phyloP scores from a whole-genome alignment of 164 flowering plant species.

The Macadamia integrifolia region DNA sequence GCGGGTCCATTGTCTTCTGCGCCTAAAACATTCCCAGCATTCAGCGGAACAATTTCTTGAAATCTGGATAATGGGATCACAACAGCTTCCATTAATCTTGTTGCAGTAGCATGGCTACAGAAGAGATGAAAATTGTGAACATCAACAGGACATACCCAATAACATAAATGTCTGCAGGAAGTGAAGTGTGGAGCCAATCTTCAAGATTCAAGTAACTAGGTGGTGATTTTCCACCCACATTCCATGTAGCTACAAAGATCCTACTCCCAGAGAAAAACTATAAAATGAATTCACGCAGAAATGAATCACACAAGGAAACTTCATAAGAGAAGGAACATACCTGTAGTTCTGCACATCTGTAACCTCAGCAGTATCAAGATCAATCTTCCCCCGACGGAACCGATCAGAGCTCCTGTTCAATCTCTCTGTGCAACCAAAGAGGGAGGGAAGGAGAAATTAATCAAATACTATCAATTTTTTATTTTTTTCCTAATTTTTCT shows the following conservation, averaged over 20 bases:
- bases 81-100: conserved; percentile 1
- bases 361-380: conserved; percentile 23
- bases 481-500: background rate
- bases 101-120: background rate
- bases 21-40: conserved; percentile 35
- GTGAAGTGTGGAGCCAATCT: conserved; percentile 35
- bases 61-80: conserved; percentile 18
- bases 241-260: conserved; percentile 38
- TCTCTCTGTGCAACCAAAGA: conserved; percentile 38
- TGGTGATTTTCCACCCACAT: conserved; percentile 39
- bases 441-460: conserved; percentile 1
- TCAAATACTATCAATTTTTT: too few relatives aligned
- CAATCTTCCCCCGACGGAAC: conserved; percentile 18
- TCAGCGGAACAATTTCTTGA: conserved; percentile 39
- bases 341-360: conserved; percentile 28
- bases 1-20: conserved; percentile 41
- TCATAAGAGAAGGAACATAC: conserved; percentile 9
- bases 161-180: conserved; percentile 37
- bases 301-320: background rate
- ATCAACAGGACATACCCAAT: conserved; percentile 26
- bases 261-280: conserved; percentile 12
- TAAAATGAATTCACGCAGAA: background rate
- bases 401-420: conserved; percentile 29
- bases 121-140: background rate
- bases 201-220: conserved; percentile 32